phyloP scores from a whole-genome alignment of 2,329 filamentous ascomycete genomes.

The Bipolaris oryzae region DNA sequence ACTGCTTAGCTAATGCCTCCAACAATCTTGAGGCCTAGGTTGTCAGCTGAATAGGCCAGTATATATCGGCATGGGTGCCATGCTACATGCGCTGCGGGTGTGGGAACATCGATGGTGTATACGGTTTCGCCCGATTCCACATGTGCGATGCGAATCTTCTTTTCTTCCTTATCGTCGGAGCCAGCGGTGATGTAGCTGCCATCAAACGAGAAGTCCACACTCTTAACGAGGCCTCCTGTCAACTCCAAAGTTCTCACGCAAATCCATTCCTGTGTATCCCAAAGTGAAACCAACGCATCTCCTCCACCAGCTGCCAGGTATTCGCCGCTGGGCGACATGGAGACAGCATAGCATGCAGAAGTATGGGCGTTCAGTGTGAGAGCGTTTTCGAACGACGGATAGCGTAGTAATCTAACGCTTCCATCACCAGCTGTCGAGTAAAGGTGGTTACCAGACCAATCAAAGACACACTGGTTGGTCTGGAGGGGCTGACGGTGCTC shows the following conservation, averaged over 20 bases:
- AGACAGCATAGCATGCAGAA: constrained; percentile 70
- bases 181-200: constrained; percentile 76
- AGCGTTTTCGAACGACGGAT: constrained; percentile 53
- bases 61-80: constrained; percentile 79
- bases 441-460: constrained; percentile 72
- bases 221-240: constrained; percentile 72
- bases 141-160: constrained; percentile 72
- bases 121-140: constrained; percentile 76
- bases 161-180: constrained; percentile 75
- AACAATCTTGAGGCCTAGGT: constrained; percentile 69
- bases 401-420: constrained; percentile 68
- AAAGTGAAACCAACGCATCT: constrained; percentile 76
- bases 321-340: constrained; percentile 72
- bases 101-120: constrained; percentile 71
- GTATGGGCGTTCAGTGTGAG: constrained; percentile 73
- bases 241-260: constrained; percentile 73
- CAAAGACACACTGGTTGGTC: constrained; percentile 76
- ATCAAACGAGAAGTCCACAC: constrained; percentile 78
- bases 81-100: constrained; percentile 69
- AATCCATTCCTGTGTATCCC: constrained; percentile 79
- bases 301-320: constrained; percentile 77
- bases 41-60: constrained; percentile 72
- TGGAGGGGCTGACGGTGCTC: constrained; percentile 67
- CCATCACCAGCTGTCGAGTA: constrained; percentile 75
- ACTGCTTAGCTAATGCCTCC: constrained; percentile 50